phyloP scores from a whole-genome alignment of 2,329 filamentous ascomycete species.

The Claviceps purpurea region DNA sequence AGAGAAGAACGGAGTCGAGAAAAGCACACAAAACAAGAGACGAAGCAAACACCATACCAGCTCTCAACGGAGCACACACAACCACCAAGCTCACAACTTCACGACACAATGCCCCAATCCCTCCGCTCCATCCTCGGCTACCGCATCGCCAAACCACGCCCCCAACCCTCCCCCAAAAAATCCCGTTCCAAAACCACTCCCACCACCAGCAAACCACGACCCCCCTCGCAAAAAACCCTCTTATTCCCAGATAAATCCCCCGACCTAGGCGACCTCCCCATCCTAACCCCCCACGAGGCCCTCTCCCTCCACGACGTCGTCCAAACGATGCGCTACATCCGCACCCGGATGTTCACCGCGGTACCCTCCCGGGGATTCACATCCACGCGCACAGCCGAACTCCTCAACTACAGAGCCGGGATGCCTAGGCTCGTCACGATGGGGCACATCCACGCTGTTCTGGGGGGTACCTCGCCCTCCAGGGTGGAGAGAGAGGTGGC shows the following conservation, averaged over 20 bases:
- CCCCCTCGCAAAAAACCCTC: conserved; percentile 10
- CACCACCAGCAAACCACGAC: conserved; percentile 11
- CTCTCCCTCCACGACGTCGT: conserved; percentile 42
- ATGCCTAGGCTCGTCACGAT: conserved; percentile 53
- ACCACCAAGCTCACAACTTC: too few species aligned
- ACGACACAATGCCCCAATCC: conserved; percentile 15
- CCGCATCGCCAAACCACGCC: conserved; percentile 20
- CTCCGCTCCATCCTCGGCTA: conserved; percentile 26
- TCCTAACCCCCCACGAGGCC: conserved; percentile 31
- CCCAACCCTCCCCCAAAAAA: conserved; percentile 5
- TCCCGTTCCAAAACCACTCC: conserved; percentile 10
- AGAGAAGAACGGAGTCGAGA: neutral
- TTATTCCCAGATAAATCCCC: conserved; percentile 37
- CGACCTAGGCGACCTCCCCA: conserved; percentile 43
- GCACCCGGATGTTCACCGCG: conserved; percentile 47
- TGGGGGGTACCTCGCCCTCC: conserved; percentile 40
- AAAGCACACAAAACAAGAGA: neutral
- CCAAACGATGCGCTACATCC: conserved; percentile 51
- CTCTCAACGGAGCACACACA: too few species aligned
- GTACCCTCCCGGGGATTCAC: conserved; percentile 52
- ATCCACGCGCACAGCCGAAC: conserved; percentile 47
- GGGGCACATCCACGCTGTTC: conserved; percentile 51
- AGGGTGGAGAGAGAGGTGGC: conserved; percentile 54
- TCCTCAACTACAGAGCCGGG: conserved; percentile 45
- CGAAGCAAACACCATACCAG: too few species aligned